Base-by-base conservation (phyloP, 2,329 filamentous ascomycete genomes). In the Neofusicoccum ribis region DNA sequence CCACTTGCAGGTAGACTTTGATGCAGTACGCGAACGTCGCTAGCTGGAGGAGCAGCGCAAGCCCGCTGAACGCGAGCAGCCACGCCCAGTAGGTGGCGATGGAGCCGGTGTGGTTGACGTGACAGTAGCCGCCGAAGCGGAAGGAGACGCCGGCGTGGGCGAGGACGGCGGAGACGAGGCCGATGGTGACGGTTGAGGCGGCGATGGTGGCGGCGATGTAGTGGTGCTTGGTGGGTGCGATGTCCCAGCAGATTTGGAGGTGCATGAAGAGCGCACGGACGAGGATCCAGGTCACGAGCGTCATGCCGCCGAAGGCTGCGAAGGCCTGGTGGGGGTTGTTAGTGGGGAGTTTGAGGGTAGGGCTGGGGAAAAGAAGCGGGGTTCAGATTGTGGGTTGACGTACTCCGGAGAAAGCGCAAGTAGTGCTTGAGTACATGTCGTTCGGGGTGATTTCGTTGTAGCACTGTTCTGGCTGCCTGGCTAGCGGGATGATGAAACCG, bases 191-290 rank as follows among this genome's bases (percentile, higher is more conserved):
- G 17, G 90, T 91, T 91, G 94, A 97, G 67, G 95, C 95, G 11
- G 89, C 81, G 15, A 85, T 84, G 72, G 97, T 88, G 2, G 94
- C 89, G 69, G 87, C 86, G 82, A 92, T 92, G 88, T 97, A 97
- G 78, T 97, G 98, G 72, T 86, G 91, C 50, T 88, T 87, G 43
- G 94, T 95, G 2, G 96, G 91, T 6, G 94, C 88, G 41, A 95
- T 85, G 77, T 98, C 93, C 95, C 95, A 99, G 82, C 93, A 97
- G 69, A 99, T 97, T 77, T 98, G 95, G 27, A 99, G 87, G 78
- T 99, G 95, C 71, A 99, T 89, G 5, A 93, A 96, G 41, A 98
- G 81, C 0, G 94, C 91, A 68, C 95, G 88, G 67, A 97, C 85
- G 76, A 97, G 96, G 68, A 93, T 47, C 56, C 56, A 60, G 43